Evolutionary conservation across 1,284 basidiomycete species (phyloP).

Genomic region (Somion occarium): DNA sequence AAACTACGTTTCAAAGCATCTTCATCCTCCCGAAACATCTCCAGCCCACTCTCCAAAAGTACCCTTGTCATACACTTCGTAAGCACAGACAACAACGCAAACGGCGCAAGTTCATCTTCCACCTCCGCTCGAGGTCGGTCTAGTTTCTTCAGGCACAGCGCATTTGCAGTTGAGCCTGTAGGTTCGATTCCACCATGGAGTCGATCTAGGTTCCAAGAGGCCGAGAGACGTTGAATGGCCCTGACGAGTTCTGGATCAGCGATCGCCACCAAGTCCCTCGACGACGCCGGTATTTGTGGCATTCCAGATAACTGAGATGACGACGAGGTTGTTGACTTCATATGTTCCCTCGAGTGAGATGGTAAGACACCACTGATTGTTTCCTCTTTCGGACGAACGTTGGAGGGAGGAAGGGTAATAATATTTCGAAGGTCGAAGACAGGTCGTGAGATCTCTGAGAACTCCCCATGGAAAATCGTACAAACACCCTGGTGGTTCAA

Average conservation of each 20-base stretch:
- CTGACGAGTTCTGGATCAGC: slow-evolving; percentile 21
- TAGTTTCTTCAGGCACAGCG: neutral
- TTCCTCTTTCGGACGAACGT: neutral
- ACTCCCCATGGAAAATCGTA: slow-evolving; percentile 14
- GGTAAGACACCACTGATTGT: neutral
- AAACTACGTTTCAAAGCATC: neutral
- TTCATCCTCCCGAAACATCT: slow-evolving; percentile 21
- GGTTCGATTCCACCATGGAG: slow-evolving; percentile 4
- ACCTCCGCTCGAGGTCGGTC: slow-evolving; percentile 21
- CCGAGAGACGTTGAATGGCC: slow-evolving; percentile 17
- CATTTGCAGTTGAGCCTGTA: neutral
- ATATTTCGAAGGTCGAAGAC: slow-evolving; percentile 5
- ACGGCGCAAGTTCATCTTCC: slow-evolving; percentile 37
- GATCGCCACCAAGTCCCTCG: slow-evolving; percentile 17
- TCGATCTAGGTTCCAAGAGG: slow-evolving; percentile 11
- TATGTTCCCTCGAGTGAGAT: neutral
- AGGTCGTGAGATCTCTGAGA: slow-evolving; percentile 14
- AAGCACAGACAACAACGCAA: slow-evolving; percentile 39
- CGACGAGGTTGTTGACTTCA: neutral
- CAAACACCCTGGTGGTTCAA: slow-evolving; percentile 4
- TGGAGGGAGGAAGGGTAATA: slow-evolving; percentile 11
- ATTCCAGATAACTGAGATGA: neutral
- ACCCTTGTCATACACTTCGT: slow-evolving; percentile 23
- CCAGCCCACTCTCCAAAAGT: slow-evolving; percentile 20
- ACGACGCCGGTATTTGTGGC: neutral